These are phyloP conservation scores for Neonectria magnoliae DNA, from an alignment of 2,329 filamentous ascomycete species.

Conservation along the genomic window DNA sequence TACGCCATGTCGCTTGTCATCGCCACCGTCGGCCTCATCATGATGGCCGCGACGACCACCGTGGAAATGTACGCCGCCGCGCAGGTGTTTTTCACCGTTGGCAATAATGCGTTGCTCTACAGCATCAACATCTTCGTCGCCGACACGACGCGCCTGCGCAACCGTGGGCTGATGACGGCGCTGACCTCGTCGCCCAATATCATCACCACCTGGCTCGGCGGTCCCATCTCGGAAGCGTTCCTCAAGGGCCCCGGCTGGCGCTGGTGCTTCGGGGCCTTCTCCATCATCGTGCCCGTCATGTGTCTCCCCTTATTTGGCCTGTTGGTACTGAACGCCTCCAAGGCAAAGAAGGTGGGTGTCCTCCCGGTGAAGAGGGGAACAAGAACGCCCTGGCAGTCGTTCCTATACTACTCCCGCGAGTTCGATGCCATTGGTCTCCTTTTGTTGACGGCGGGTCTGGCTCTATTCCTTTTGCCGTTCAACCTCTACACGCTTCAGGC, in stretches of 20 bases:
- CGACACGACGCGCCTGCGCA: slow-evolving; percentile 44
- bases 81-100: slow-evolving; percentile 43
- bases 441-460: slow-evolving; percentile 58
- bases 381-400: slow-evolving; percentile 48
- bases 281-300: slow-evolving; percentile 64
- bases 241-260: slow-evolving; percentile 41
- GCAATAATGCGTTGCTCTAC: slow-evolving; percentile 47
- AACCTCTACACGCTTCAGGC: slow-evolving; percentile 57
- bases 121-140: slow-evolving; percentile 45
- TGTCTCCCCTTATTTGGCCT: slow-evolving; percentile 37
- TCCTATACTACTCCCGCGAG: slow-evolving; percentile 45
- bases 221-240: slow-evolving; percentile 40
- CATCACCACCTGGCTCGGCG: slow-evolving; percentile 22
- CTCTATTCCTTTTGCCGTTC: slow-evolving; percentile 67
- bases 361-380: background rate
- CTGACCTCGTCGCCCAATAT: slow-evolving; percentile 34
- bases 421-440: slow-evolving; percentile 56
- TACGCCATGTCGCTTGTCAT: slow-evolving; percentile 60
- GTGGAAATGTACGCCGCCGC: background rate
- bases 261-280: slow-evolving; percentile 63
- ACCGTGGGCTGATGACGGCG: slow-evolving; percentile 47
- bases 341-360: slow-evolving; percentile 35
- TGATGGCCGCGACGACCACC: background rate
- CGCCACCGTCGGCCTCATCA: slow-evolving; percentile 59
- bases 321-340: slow-evolving; percentile 34